Evolutionary conservation across 768 basidiomycete species (phyloP), one percentile per base, ranked within the genome.

Genomic region (Termitomyces titanicus): DNA sequence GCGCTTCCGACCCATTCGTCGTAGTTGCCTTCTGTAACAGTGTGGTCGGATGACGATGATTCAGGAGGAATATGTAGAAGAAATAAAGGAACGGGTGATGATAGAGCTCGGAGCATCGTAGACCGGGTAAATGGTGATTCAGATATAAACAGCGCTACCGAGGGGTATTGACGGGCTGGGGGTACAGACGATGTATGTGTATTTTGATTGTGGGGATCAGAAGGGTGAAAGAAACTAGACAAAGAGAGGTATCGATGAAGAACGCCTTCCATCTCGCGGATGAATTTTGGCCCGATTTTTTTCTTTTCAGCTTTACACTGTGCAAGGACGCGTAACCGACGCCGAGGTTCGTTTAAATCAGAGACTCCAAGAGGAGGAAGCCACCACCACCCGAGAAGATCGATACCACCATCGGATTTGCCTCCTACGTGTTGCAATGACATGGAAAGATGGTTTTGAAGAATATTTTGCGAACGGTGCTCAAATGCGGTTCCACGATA

Each of bases 321-420:
- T 0, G 80, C 92, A 20, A 96, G 68, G 10, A 97, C 79, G 50
- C 93, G 86, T 3, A 95, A 62, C 1, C 91, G 78, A 34, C 79
- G 72, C 22, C 83, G 74, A 37, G 55, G 56, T 35, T 6, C 45
- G 31, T 39, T 56, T 18, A 56, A 27, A 33, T 59, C 50, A 4
- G 46, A 11, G 3, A 42, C 35, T 29, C 59, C 54, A 5, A 44
- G 20, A 17, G 63, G 54, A 25, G 89, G 93, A 4, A 96, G 72
- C 87, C 86, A 93, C 94, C 94, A 96, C 92, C 92, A 95, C 15
- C 94, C 94, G 51, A 87, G 67, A 20, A 96, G 75, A 69, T 97
- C 94, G 40, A 97, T 74, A 0, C 94, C 94, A 5, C 94, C 92
- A 66, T 96, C 94, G n/a, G 83, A 79, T 63, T 79, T 84, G n/a